Base-by-base conservation (phyloP, 345 rosid species). In the Murraya koenigii region DNA sequence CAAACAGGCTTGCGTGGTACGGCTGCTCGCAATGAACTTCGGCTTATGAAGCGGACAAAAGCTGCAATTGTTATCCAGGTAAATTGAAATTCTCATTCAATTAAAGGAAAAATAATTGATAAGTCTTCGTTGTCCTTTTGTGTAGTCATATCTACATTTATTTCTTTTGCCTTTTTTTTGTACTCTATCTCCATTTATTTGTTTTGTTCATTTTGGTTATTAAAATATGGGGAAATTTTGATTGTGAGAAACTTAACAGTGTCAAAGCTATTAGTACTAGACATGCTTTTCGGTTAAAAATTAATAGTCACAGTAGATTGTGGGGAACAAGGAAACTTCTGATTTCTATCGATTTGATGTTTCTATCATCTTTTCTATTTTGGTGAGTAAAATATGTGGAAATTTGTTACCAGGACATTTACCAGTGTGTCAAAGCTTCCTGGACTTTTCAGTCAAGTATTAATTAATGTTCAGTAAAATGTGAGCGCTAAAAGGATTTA, bases 1-100 rank as follows among this genome's bases (percentile, higher is more conserved):
- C 98, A 94, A 80, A 70, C 93, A 38, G 92, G 94, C 60, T 78
- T 90, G 82, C 93, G 94, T 76, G 88, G 89, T 68, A 92, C 90
- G 94, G 90, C 84, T 86, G 94, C 94, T 85, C 84, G 87, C 70
- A 85, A 80, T 79, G 94, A 90, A 79, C 82, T 88, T 78, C 85
- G 73, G n/a, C 78, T 82, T 79, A 92, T 85, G 85, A 89, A 85
- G 92, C 88, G 78, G 78, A 89, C 80, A 67, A 86, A 39, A 77
- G 94, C 95, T 33, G 94, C 97, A 25, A 85, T 81, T 69, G 41
- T 85, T 71, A 91, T 96, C 80, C 97, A 94, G 92, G 99, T 90
- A 88, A 82, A 68, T 69, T 49, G 64, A 44, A 68, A 75, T 38
- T 35, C 39, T 35, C 76, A 44, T 78, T 75, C 25, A 64, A n/a